Conservation (phyloP, 2,329 filamentous ascomycete species). For the Paraphoma sp. region DNA sequence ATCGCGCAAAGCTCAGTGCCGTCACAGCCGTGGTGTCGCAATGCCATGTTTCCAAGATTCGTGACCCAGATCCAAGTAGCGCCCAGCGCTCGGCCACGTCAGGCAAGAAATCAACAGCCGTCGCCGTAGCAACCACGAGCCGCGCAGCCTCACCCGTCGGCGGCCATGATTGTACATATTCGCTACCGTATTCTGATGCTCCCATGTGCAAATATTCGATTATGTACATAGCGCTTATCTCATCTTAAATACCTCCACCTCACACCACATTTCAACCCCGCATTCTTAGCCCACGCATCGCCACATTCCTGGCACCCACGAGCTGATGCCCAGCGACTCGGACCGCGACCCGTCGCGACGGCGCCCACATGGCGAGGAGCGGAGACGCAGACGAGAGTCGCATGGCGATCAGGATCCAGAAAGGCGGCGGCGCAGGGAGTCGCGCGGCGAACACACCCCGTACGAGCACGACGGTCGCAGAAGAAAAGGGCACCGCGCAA, state of each 20-base stretch:
- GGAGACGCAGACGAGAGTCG: conserved; percentile 37
- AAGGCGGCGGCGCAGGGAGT: conserved; percentile 25
- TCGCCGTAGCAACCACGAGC: conserved; percentile 38
- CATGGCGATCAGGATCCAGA: conserved; percentile 31
- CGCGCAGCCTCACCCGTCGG: conserved; percentile 21
- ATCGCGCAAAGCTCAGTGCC: conserved; percentile 9
- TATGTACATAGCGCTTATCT: conserved; percentile 6
- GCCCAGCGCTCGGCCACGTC: conserved; percentile 34
- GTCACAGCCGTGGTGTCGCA: conserved; percentile 2
- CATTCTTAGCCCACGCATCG: conserved; percentile 9
- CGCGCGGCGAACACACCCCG: conserved; percentile 20
- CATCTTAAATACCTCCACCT: neutral
- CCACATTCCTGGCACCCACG: neutral
- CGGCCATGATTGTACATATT: conserved; percentile 35
- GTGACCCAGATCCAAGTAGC: conserved; percentile 12
- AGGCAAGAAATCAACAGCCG: conserved; percentile 29
- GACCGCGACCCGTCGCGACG: conserved; percentile 29
- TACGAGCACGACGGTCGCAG: conserved; percentile 37
- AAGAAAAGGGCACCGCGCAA: conserved; percentile 46
- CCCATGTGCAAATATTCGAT: neutral
- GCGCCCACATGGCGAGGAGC: conserved; percentile 33
- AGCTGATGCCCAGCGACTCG: conserved; percentile 24
- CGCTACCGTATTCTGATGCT: conserved; percentile 18
- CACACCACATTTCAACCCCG: conserved; percentile 1
- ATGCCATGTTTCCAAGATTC: conserved; percentile 14